A percentile compares a stretch with the other conserved stretches of the same genome.
Conservation (phyloP, 306 rosid species). For the Herpetospermum pedunculosum region DNA sequence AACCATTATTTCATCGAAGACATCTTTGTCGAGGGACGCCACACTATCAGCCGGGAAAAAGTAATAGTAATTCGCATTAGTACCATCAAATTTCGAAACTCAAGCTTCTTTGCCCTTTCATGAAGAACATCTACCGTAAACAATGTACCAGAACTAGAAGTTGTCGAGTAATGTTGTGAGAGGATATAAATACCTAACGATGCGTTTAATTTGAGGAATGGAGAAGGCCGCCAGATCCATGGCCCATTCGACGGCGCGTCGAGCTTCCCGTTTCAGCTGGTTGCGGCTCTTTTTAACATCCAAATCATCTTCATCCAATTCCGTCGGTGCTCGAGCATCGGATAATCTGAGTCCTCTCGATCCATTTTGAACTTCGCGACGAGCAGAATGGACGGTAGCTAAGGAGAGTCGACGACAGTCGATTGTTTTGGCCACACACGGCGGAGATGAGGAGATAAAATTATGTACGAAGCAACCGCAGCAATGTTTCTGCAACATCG, state of each 20-base stretch:
- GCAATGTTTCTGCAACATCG: slow-evolving; percentile 26
- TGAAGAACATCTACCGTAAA: not conserved
- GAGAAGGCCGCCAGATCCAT: slow-evolving; percentile 73
- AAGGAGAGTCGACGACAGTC: slow-evolving; percentile 14
- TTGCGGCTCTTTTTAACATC: slow-evolving; percentile 56
- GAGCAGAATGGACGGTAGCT: slow-evolving; percentile 23
- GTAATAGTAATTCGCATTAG: not conserved
- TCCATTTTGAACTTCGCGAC: slow-evolving; percentile 20
- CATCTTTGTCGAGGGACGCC: slow-evolving; percentile 46
- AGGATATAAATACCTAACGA: slow-evolving; percentile 35
- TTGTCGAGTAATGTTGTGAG: not conserved
- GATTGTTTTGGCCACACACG: slow-evolving; percentile 9
- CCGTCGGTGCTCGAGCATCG: slow-evolving; percentile 17
- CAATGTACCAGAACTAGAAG: not conserved
- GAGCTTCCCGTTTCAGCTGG: slow-evolving; percentile 73
- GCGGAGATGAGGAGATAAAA: slow-evolving; percentile 13
- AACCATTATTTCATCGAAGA: slow-evolving; percentile 49
- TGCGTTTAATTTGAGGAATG: slow-evolving; percentile 59
- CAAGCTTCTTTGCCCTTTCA: not conserved
- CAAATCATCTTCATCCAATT: slow-evolving; percentile 17
- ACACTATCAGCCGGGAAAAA: slow-evolving; percentile 30
- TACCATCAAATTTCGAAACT: not conserved
- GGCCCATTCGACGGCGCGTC: slow-evolving; percentile 71
- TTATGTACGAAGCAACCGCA: slow-evolving; percentile 13
- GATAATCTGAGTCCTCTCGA: slow-evolving; percentile 31